Evolutionary conservation across 176 grass and related monocot species (phyloP).

Genomic region (Calamus simplicifolius): DNA sequence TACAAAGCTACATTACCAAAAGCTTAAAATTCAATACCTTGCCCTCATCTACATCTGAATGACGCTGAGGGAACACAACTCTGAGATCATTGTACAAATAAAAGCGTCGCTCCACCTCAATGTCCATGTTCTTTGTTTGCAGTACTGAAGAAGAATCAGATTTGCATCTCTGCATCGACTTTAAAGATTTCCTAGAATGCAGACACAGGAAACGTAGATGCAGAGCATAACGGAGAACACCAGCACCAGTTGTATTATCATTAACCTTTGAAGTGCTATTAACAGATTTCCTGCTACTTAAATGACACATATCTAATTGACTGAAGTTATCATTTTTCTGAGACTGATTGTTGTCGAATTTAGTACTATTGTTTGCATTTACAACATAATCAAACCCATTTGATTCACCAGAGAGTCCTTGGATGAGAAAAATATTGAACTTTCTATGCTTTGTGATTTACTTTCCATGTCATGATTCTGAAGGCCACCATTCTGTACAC

Average conservation of each 20-base stretch:
- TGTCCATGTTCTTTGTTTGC: neutral
- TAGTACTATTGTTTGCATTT: conserved; percentile 17
- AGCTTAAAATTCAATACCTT: conserved; percentile 49
- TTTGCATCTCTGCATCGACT: conserved; percentile 51
- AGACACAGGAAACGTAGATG: conserved; percentile 84
- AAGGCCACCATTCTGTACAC: neutral
- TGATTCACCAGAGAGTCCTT: conserved; percentile 20
- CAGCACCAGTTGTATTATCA: conserved; percentile 36
- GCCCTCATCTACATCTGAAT: conserved; percentile 88
- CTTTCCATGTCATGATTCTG: conserved; percentile 9
- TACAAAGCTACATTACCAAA: neutral
- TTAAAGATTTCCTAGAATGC: conserved; percentile 45
- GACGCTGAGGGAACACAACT: conserved; percentile 93
- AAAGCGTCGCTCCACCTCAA: conserved; percentile 47
- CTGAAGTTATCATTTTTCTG: conserved; percentile 23
- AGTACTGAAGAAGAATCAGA: conserved; percentile 40
- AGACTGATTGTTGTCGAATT: no score
- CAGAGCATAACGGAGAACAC: conserved; percentile 83
- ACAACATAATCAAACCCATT: conserved; percentile 18
- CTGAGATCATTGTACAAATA: conserved; percentile 95
- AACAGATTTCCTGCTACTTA: conserved; percentile 30
- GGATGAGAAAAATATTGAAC: conserved; percentile 19
- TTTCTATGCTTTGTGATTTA: conserved; percentile 16
- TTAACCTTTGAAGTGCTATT: conserved; percentile 45
- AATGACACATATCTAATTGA: conserved; percentile 20